Evolutionary conservation across 257 asterid genomes (phyloP).

Genomic region (Solanum etuberosum): DNA sequence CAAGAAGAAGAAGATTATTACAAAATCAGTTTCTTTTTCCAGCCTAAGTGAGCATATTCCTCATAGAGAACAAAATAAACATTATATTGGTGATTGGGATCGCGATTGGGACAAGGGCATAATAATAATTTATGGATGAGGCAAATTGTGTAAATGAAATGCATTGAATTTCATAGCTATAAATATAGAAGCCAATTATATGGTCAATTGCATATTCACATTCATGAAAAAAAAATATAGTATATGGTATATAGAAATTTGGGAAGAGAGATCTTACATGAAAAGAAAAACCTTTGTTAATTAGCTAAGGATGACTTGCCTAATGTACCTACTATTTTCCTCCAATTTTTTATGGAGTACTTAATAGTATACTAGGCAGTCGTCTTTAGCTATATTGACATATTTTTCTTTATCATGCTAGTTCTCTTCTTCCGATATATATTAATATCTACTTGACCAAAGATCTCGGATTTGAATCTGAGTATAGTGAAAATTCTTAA

Average conservation of each 20-base stretch:
- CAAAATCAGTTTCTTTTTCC: neutral
- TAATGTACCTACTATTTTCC: neutral
- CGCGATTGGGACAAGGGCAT: neutral
- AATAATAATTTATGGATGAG: neutral
- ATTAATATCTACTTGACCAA: neutral
- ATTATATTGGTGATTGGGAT: neutral
- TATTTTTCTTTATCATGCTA: neutral
- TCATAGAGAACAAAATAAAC: neutral
- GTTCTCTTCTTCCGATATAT: neutral
- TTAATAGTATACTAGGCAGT: neutral
- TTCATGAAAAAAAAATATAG: neutral
- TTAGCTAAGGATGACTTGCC: constrained; percentile 6
- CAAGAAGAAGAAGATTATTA: neutral
- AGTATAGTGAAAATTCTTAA: neutral
- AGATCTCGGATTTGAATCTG: neutral
- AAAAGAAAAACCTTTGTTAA: neutral
- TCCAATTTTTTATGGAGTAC: neutral
- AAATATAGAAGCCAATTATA: neutral
- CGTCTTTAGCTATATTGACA: constrained; percentile 2
- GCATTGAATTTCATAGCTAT: neutral
- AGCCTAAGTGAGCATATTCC: neutral
- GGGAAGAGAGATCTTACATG: neutral
- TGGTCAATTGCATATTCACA: neutral
- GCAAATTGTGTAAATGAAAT: neutral
- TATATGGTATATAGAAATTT: neutral